phyloP scores from a whole-genome alignment of 1,139 yeast species.

The Taphrina pruni region DNA sequence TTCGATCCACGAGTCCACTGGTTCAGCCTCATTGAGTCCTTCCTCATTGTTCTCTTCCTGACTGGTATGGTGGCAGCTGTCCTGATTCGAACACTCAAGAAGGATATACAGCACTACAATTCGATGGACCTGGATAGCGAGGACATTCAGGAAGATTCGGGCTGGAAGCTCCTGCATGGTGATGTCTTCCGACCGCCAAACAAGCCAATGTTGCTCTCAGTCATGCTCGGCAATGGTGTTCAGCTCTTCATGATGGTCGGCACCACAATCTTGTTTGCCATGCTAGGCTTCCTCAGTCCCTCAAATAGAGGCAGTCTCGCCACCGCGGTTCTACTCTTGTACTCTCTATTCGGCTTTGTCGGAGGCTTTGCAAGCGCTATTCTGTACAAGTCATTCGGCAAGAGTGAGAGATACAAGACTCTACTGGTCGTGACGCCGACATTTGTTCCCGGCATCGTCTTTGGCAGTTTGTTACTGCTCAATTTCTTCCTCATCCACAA shows the following conservation, averaged over 20 bases:
- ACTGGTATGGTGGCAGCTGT: constrained; percentile 82
- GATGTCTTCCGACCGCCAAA: constrained; percentile 90
- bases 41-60: constrained; percentile 76
- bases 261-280: constrained; percentile 78
- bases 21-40: constrained; percentile 87
- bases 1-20: constrained; percentile 93
- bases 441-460: constrained; percentile 80
- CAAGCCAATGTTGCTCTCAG: constrained; percentile 71
- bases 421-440: constrained; percentile 83
- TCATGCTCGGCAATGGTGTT: constrained; percentile 84
- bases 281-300: constrained; percentile 88
- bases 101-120: constrained; percentile 85
- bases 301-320: constrained; percentile 92
- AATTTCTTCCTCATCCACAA: constrained; percentile 82
- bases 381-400: constrained; percentile 86
- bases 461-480: constrained; percentile 63
- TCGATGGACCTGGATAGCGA: constrained; percentile 81
- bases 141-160: constrained; percentile 89
- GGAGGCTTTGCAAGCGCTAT: constrained; percentile 89
- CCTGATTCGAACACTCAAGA: constrained; percentile 76
- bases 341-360: constrained; percentile 75
- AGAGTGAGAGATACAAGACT: constrained; percentile 80
- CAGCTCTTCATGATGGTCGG: constrained; percentile 81
- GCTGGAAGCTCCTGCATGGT: constrained; percentile 97
- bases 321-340: constrained; percentile 84